These are phyloP conservation scores for Tuber umbilicatum DNA, from an alignment of 495 filamentous ascomycete species.

Conservation along the genomic window DNA sequence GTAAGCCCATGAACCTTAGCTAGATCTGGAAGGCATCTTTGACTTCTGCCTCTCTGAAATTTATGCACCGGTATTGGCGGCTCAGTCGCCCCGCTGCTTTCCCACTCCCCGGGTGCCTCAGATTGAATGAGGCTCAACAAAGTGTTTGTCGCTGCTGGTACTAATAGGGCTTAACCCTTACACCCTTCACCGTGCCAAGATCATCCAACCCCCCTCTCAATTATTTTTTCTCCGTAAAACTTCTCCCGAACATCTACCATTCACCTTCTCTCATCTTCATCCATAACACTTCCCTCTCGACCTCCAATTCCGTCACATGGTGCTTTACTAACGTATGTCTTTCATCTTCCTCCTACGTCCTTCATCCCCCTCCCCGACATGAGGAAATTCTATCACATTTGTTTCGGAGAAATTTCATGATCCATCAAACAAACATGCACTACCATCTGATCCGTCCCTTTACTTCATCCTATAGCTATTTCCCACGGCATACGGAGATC, in stretches of 20 bases:
- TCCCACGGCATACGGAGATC: background rate
- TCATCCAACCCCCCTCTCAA: background rate
- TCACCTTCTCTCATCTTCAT: background rate
- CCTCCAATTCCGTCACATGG: background rate
- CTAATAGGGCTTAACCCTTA: background rate
- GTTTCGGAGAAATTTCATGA: constrained; percentile 7
- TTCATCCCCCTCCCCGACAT: background rate
- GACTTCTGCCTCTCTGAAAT: background rate
- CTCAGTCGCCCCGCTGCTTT: background rate
- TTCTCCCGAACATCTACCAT: background rate
- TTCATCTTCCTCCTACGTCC: background rate
- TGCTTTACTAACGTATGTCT: background rate
- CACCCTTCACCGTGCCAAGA: background rate
- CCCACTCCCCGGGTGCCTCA: background rate
- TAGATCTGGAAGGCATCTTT: background rate
- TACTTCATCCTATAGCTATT: background rate
- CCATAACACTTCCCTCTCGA: background rate
- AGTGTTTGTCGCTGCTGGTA: background rate
- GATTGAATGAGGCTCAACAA: background rate
- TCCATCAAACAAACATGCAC: constrained; percentile 6
- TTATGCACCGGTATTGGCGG: background rate
- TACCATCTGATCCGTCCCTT: constrained; percentile 2
- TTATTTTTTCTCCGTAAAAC: background rate
- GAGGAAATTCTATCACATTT: constrained; percentile 4
- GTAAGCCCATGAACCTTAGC: background rate